These are phyloP conservation scores for Yamadazyma taylorii DNA, from an alignment of 1,139 yeast genomes.

Conservation along the genomic window DNA sequence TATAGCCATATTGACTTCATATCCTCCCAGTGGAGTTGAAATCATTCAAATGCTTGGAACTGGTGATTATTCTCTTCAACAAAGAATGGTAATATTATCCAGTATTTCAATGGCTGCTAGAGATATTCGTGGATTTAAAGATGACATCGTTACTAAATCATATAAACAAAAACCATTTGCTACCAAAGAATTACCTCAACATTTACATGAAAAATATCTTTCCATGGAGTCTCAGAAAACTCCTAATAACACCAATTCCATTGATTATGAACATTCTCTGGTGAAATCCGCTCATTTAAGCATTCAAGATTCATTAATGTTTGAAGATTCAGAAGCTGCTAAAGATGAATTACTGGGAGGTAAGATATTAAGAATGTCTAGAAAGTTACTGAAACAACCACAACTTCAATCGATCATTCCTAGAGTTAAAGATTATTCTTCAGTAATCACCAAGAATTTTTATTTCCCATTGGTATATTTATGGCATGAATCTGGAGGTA, in stretches of 20 bases:
- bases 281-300: conserved; percentile 10
- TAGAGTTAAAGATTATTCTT: conserved; percentile 37
- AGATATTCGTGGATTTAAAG: conserved; percentile 58
- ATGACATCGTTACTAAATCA: conserved; percentile 40
- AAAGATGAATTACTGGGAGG: conserved; percentile 46
- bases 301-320: conserved; percentile 37
- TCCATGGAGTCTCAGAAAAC: conserved; percentile 14
- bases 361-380: conserved; percentile 51
- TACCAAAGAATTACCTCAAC: conserved; percentile 46
- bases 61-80: conserved; percentile 70
- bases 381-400: conserved; percentile 11
- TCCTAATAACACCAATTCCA: conserved; percentile 5
- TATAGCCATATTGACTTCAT: conserved; percentile 52
- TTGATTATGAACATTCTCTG: conserved; percentile 7
- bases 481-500: conserved; percentile 50
- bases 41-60: conserved; percentile 43
- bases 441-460: conserved; percentile 44
- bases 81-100: conserved; percentile 55
- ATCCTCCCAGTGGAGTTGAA: conserved; percentile 40
- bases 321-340: conserved; percentile 40
- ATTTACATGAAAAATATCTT: conserved; percentile 40
- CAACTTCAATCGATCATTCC: conserved; percentile 12
- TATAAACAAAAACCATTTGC: conserved; percentile 32
- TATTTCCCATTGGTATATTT: conserved; percentile 57
- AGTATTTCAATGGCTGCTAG: conserved; percentile 59